These are phyloP conservation scores for Fusarium sp. DNA, from an alignment of 2,329 filamentous ascomycete genomes.

Conservation along the genomic window DNA sequence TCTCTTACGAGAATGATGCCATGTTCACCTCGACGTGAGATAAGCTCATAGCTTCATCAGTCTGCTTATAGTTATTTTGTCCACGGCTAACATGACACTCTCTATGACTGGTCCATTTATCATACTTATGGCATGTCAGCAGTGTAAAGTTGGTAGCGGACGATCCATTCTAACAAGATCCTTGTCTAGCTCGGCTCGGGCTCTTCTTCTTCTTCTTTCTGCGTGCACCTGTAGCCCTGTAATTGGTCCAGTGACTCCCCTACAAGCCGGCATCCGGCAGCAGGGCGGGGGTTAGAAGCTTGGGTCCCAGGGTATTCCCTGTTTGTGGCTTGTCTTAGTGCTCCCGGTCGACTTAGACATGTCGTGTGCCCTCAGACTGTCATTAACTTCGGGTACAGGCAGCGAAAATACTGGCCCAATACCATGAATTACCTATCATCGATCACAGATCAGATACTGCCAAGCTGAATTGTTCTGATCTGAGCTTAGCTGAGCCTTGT, in stretches of 20 bases:
- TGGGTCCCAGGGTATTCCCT: slow-evolving; percentile 21
- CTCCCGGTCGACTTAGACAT: slow-evolving; percentile 26
- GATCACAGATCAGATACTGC: slow-evolving; percentile 1
- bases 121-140: slow-evolving; percentile 12
- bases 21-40: not conserved
- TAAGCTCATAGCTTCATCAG: not conserved
- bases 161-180: slow-evolving; percentile 14
- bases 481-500: not conserved
- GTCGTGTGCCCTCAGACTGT: slow-evolving; percentile 28
- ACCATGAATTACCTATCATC: not conserved
- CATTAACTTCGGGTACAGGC: slow-evolving; percentile 18
- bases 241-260: slow-evolving; percentile 3
- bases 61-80: slow-evolving; percentile 5
- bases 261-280: slow-evolving; percentile 32
- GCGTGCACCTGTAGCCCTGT: slow-evolving; percentile 1
- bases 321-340: slow-evolving; percentile 19
- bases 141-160: slow-evolving; percentile 27
- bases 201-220: slow-evolving; percentile 16
- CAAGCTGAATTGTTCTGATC: not conserved
- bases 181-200: slow-evolving; percentile 15
- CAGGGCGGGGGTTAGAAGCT: slow-evolving; percentile 11
- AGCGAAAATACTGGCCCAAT: not conserved
- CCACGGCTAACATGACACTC: not conserved
- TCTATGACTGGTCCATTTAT: slow-evolving; percentile 26
- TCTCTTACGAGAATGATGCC: slow-evolving; percentile 9